These are phyloP conservation scores for Cutaneotrichosporon cavernicola DNA, from an alignment of 1,284 basidiomycete species.

Conservation along the genomic window DNA sequence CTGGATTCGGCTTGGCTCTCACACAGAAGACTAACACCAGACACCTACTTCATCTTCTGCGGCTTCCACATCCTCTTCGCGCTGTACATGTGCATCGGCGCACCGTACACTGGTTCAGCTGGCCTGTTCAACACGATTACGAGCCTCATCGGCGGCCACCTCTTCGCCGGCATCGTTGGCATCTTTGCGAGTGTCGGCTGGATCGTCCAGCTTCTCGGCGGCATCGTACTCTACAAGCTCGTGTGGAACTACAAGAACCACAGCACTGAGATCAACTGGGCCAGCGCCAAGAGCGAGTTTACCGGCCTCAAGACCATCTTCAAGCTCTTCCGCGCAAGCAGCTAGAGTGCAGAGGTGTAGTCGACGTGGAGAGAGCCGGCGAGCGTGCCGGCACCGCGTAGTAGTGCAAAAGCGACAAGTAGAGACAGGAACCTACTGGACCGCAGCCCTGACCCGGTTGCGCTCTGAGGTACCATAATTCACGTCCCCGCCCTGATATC, in stretches of 20 bases:
- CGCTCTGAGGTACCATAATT: neutral
- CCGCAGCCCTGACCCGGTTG: neutral
- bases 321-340: conserved; percentile 22
- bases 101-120: conserved; percentile 84
- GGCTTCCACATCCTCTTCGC: conserved; percentile 91
- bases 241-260: conserved; percentile 54
- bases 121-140: conserved; percentile 91
- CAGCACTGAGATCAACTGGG: conserved; percentile 48
- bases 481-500: neutral
- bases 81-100: conserved; percentile 80
- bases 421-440: neutral
- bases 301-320: conserved; percentile 23
- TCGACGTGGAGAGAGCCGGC: neutral
- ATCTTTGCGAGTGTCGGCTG: conserved; percentile 81
- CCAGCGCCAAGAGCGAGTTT: conserved; percentile 28
- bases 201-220: conserved; percentile 67
- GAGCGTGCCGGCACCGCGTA: neutral
- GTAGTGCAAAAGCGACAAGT: neutral
- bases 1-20: neutral
- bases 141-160: conserved; percentile 60
- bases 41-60: conserved; percentile 91
- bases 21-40: conserved; percentile 54
- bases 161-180: conserved; percentile 75
- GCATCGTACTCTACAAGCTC: conserved; percentile 50
- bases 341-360: neutral